Evolutionary conservation across 441 rosid species (phyloP).

Genomic region (Adansonia rubrostipa): DNA sequence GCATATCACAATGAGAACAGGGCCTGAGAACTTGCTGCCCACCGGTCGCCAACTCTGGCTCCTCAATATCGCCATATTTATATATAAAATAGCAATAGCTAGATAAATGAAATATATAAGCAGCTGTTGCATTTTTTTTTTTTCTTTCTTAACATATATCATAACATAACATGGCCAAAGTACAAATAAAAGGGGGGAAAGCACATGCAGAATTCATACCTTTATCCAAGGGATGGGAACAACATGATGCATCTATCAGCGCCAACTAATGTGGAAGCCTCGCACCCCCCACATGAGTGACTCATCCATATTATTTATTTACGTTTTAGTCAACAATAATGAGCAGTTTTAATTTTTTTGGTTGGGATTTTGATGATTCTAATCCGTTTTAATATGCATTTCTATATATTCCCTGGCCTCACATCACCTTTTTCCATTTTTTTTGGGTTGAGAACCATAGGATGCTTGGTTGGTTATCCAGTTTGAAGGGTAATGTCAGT

Average conservation of each 20-base stretch:
- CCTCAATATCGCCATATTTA: too few relatives aligned
- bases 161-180: neutral
- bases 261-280: constrained; percentile 4
- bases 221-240: neutral
- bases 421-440: neutral
- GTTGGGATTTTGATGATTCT: neutral
- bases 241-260: neutral
- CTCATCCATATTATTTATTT: constrained; percentile 13
- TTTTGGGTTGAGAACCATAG: neutral
- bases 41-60: too few relatives aligned
- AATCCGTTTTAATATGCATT: neutral
- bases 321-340: constrained; percentile 7
- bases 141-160: neutral
- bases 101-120: neutral
- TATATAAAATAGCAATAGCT: neutral
- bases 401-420: constrained; percentile 2
- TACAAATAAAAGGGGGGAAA: neutral
- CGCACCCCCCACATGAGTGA: constrained; percentile 6
- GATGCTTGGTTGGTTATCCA: neutral
- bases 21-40: too few relatives aligned
- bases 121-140: neutral
- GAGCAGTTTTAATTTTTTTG: constrained; percentile 6
- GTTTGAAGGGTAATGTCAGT: neutral
- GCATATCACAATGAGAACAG: too few relatives aligned
- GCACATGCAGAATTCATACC: neutral